A percentile compares a stretch with the other conserved stretches of the same genome.
Evolutionary conservation across 1,139 yeast species (phyloP).

Genomic region (Candida tetrigidarum): DNA sequence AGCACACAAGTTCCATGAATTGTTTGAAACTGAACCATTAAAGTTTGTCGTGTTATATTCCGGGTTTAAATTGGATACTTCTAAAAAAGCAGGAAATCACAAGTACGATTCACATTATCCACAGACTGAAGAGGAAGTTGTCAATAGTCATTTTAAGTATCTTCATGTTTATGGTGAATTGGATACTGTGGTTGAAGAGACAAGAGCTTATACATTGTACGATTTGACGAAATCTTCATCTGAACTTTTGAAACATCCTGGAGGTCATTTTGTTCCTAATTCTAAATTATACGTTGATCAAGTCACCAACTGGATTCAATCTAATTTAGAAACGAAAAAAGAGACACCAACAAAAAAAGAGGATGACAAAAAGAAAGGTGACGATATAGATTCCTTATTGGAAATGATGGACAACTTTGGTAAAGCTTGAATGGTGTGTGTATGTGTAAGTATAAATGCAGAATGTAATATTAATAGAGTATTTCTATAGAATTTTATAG

Average conservation of each 20-base stretch:
- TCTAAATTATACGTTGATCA: slow-evolving; percentile 62
- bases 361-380: slow-evolving; percentile 23
- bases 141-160: slow-evolving; percentile 33
- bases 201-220: slow-evolving; percentile 60
- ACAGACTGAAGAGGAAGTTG: slow-evolving; percentile 22
- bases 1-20: slow-evolving; percentile 32
- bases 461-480: neutral
- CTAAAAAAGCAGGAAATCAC: slow-evolving; percentile 33
- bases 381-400: slow-evolving; percentile 37
- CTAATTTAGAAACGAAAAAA: slow-evolving; percentile 18
- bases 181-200: slow-evolving; percentile 88
- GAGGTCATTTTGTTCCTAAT: slow-evolving; percentile 88
- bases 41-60: slow-evolving; percentile 77
- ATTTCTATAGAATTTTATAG: slow-evolving; percentile 3
- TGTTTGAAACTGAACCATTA: slow-evolving; percentile 41
- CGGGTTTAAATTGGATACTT: slow-evolving; percentile 71
- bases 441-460: slow-evolving; percentile 3
- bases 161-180: slow-evolving; percentile 85
- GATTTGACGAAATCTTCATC: slow-evolving; percentile 53
- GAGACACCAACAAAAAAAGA: slow-evolving; percentile 20
- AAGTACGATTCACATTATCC: slow-evolving; percentile 36
- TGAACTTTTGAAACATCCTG: slow-evolving; percentile 68
- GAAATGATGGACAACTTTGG: slow-evolving; percentile 44
- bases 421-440: slow-evolving; percentile 19
- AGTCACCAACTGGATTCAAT: slow-evolving; percentile 58